Conservation (phyloP, 148 eudicot genomes). For the Cornus kousa region DNA sequence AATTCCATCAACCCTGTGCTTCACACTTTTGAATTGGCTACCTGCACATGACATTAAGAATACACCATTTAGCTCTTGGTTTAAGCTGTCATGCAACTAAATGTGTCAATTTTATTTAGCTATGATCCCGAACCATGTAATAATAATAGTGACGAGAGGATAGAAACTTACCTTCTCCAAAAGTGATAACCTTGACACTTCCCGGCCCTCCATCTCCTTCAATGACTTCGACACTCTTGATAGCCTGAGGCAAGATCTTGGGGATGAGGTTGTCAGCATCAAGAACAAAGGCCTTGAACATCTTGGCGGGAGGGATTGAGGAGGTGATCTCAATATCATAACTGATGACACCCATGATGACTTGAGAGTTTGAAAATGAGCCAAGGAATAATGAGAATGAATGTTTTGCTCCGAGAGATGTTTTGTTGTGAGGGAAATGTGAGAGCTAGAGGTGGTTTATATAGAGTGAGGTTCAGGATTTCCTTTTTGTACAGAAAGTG, state of each 20-base stretch:
- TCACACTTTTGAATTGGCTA: neutral
- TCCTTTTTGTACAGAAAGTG: neutral
- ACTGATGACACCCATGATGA: constrained; percentile 27
- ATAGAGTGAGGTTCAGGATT: neutral
- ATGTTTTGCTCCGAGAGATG: neutral
- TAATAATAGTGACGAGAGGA: neutral
- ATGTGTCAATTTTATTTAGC: too few species aligned
- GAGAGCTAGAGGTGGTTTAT: neutral
- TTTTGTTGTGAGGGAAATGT: neutral
- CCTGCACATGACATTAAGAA: constrained; percentile 2
- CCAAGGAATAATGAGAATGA: neutral
- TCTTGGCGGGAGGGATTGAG: constrained; percentile 21
- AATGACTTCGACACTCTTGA: constrained; percentile 25
- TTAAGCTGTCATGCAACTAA: too few species aligned
- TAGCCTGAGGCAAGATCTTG: constrained; percentile 26
- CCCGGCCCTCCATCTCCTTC: constrained; percentile 34
- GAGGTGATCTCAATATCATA: constrained; percentile 17
- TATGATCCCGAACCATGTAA: too few species aligned
- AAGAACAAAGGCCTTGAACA: constrained; percentile 29
- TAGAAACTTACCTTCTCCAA: constrained; percentile 22
- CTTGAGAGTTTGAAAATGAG: neutral
- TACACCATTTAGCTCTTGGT: too few species aligned
- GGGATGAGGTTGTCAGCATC: constrained; percentile 32
- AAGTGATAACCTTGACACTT: constrained; percentile 17
- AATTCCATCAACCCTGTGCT: neutral